Base-by-base conservation (phyloP, 2,329 filamentous ascomycete genomes). In the Nothophoma quercina region DNA sequence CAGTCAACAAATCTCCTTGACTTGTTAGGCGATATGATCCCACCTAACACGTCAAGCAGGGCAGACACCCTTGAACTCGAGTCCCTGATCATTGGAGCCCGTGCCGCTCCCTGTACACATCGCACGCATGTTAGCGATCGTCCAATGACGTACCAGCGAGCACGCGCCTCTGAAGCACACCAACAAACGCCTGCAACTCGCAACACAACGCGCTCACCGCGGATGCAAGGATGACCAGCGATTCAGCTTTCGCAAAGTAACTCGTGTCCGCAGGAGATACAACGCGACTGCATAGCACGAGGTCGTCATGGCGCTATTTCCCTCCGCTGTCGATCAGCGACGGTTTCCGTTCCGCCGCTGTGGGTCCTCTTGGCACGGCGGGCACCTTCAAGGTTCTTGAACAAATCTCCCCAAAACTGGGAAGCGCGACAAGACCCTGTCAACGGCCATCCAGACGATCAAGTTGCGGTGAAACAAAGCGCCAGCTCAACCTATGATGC, bases 11-110 rank as follows among this genome's bases (percentile, higher is more conserved):
- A 60, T 64, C 56, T 59, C 52, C 53, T 53, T 46, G 45, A 58
- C 33, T 32, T 43, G 48, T 58, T 59, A 55, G 59, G 59, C 59
- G 49, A 58, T 53, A 60, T 60, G 58, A 47, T 54, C 52, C 41
- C 39, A 51, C 58, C 43, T 52, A 30, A 40, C 40, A 60, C 46
- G 58, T 64, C 67, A 68, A 69, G 59, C 65, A 70, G 60, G 67
- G 65, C 63, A 61, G 51, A 43, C 51, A 64, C 62, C 64, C 64
- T 59, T 59, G 68, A 18, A 51, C 29, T 44, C 34, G 43, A 44
- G 41, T 33, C 39, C 26, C 54, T 57, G 63, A 63, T 63, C 42
- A 60, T 47, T 59, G 58, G 55, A 49, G 51, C 45, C 43, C 52
- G 48, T 48, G 41, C 56, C 51, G 41, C 52, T 62, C 64, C 64